A percentile compares a stretch with the other conserved stretches of the same genome.
These are phyloP conservation scores for Sphagnum fallax DNA, from an alignment of 228 moss, liverwort and hornwort genomes.

Conservation along the genomic window DNA sequence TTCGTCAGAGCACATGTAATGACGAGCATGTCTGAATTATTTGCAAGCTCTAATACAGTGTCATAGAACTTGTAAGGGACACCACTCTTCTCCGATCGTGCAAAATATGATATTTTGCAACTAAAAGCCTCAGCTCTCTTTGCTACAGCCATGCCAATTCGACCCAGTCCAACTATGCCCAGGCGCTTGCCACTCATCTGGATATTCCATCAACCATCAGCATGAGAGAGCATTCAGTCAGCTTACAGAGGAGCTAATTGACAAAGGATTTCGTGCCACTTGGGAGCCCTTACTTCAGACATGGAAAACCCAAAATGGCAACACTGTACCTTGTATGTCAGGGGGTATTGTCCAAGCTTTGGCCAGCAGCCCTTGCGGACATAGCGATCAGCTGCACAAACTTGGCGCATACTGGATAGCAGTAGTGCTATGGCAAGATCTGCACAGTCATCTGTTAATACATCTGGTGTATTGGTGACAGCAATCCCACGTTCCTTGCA, in stretches of 20 bases:
- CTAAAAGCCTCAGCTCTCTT: slow-evolving; percentile 65
- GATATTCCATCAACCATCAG: not conserved
- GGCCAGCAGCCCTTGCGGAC: slow-evolving; percentile 77
- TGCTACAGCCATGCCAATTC: slow-evolving; percentile 71
- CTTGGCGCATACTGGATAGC: slow-evolving; percentile 61
- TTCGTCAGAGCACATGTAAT: slow-evolving; percentile 48
- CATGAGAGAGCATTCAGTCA: too few relatives aligned
- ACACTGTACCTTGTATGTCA: slow-evolving; percentile 47
- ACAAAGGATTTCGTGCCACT: not conserved
- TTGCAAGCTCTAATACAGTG: slow-evolving; percentile 69
- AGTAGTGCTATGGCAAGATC: slow-evolving; percentile 63
- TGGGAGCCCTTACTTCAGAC: not conserved
- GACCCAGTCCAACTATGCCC: slow-evolving; percentile 75
- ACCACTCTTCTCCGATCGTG: slow-evolving; percentile 59
- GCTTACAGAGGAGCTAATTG: not conserved
- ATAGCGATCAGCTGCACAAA: slow-evolving; percentile 63
- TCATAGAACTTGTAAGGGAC: slow-evolving; percentile 41
- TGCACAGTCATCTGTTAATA: slow-evolving; percentile 72
- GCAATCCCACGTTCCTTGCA: slow-evolving; percentile 48
- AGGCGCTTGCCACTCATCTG: slow-evolving; percentile 84
- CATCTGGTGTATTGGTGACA: slow-evolving; percentile 75
- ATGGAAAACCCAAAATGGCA: not conserved
- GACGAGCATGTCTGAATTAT: slow-evolving; percentile 55
- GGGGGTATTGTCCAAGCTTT: slow-evolving; percentile 38
- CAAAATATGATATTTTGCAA: slow-evolving; percentile 60